Evolutionary conservation across 345 rosid genomes (phyloP).

Genomic region (Nephelium lappaceum): DNA sequence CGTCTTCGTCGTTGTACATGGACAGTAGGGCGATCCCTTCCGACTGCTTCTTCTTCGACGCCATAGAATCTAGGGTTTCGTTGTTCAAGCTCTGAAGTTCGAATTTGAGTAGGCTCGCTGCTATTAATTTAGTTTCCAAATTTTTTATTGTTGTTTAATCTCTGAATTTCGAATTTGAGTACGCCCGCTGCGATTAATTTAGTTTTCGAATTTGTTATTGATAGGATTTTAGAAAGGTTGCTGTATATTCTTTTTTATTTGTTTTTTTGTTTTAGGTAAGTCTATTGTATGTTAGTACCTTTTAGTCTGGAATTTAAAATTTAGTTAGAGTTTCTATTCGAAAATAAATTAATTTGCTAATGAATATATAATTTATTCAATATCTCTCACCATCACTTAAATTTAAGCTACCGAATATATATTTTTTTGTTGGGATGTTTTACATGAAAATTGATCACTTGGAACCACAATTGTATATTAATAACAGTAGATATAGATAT

Average conservation of each 20-base stretch:
- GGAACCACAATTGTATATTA: too few relatives aligned
- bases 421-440: too few relatives aligned
- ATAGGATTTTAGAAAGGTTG: too few relatives aligned
- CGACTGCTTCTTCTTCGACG: constrained; percentile 61
- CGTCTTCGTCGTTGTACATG: constrained; percentile 82
- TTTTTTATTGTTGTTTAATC: neutral
- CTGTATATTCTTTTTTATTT: too few relatives aligned
- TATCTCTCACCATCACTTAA: neutral
- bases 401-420: neutral
- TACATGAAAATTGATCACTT: too few relatives aligned
- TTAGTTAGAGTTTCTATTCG: too few relatives aligned
- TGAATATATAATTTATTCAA: too few relatives aligned
- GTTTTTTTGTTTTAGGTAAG: too few relatives aligned
- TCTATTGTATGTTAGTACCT: too few relatives aligned
- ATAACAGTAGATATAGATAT: too few relatives aligned
- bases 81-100: neutral
- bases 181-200: neutral
- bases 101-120: neutral
- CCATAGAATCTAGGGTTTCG: constrained; percentile 43
- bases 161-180: neutral
- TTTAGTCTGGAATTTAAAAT: too few relatives aligned
- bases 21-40: constrained; percentile 90
- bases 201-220: neutral
- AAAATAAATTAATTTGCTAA: too few relatives aligned
- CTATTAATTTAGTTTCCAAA: neutral